Base-by-base conservation (phyloP, 2,329 filamentous ascomycete species). In the Aspergillaceae sp. region DNA sequence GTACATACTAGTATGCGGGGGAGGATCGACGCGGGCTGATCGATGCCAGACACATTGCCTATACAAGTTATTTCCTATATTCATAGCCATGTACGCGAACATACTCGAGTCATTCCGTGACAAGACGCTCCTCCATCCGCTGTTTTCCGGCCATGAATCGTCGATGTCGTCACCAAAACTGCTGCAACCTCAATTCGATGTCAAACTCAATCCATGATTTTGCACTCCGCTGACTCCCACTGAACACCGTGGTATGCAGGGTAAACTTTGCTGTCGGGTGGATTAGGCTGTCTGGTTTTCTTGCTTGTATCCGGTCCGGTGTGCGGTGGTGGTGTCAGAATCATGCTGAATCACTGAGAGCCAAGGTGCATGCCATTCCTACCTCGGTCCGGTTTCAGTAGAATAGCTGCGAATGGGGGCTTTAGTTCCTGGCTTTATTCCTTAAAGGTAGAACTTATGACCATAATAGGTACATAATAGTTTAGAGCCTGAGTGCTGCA, bases 61-160 rank as follows among this genome's bases (percentile, higher is more conserved):
- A 19, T 19, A 19, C 19, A 19, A 1, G 19, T 19, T 19, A 19
- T 1, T 19, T 19, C 19, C 19, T 19, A 19, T 19, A 19, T 19
- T 19, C 19, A 19, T 19, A 19, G 19, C 19, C 19, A 19, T 19
- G 2, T 19, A 19, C 2, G 19, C 19, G 2, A 2, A 19, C 19
- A 19, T 19, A 19, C 19, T 19, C 19, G 19, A 19, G 19, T 19
- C 19, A 19, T 19, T 19, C 19, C 19, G 19, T 19, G 36, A 10
- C 26, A 8, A 26, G 6, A 26, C 9, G 3, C 11, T 4, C 32
- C 29, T 29, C 29, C 8, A 38, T 52, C 53, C 53, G 53, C 29
- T 42, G 10, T 40, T 27, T 45, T 54, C 53, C 53, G 53, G 11
- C 41, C 36, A 52, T 54, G 53, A 52, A 51, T 48, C 40, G 29